Percentiles rank a stretch among this genome's conserved stretches.
Evolutionary conservation across 1,284 basidiomycete species (phyloP).

Genomic region (Fomitopsis schrenkii): DNA sequence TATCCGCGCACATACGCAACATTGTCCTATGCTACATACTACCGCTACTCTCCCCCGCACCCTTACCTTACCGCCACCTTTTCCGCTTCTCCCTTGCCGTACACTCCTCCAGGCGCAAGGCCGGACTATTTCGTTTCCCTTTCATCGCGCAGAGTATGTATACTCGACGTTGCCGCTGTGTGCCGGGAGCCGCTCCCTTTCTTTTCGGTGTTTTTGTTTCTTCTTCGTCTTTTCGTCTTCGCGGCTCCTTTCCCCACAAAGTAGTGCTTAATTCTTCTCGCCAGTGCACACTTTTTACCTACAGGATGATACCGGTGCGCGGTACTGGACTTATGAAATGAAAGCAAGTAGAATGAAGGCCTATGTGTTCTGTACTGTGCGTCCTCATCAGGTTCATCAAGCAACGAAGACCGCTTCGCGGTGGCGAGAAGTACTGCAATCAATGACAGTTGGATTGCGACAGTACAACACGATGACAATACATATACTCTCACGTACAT

Average conservation of each 20-base stretch:
- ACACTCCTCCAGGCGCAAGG: neutral
- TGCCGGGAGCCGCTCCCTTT: neutral
- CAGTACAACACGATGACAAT: neutral
- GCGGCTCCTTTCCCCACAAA: neutral
- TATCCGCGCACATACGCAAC: neutral
- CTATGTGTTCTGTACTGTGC: no score
- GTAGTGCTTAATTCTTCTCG: neutral
- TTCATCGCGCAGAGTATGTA: neutral
- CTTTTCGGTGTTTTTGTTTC: neutral
- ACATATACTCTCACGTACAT: neutral
- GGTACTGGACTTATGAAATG: neutral
- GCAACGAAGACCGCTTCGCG: no score
- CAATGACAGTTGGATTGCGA: neutral
- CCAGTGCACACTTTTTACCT: neutral
- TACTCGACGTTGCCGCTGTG: neutral
- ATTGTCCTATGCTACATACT: neutral
- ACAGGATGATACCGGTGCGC: neutral
- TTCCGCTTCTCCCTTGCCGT: neutral
- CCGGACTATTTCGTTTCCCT: neutral
- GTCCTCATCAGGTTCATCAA: no score
- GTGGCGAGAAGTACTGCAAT: no score
- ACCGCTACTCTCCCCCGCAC: neutral
- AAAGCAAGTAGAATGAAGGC: neutral
- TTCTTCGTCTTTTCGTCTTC: neutral
- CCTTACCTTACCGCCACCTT: neutral